A percentile compares a stretch with the other conserved stretches of the same genome.
These are phyloP conservation scores for Tetracentron sinense DNA, from an alignment of 164 flowering plant genomes.

Conservation along the genomic window DNA sequence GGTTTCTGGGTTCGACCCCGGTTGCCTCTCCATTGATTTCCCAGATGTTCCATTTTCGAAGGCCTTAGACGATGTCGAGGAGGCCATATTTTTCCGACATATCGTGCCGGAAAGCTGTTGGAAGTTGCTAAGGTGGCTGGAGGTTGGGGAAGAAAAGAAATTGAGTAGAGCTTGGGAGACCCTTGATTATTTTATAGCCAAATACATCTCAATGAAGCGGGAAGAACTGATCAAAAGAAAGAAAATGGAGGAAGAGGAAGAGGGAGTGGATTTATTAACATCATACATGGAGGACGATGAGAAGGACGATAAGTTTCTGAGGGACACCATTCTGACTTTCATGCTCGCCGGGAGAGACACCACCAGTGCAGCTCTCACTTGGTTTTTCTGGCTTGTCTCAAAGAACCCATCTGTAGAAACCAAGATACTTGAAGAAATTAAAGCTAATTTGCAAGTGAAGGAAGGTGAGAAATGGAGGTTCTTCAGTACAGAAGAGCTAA, in stretches of 20 bases:
- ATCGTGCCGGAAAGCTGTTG: conserved; percentile 26
- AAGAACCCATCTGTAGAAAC: conserved; percentile 15
- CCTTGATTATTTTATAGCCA: conserved; percentile 16
- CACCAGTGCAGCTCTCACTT: conserved; percentile 13
- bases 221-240: conserved; percentile 10
- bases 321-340: conserved; percentile 24
- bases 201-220: conserved; percentile 18
- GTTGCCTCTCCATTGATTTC: conserved; percentile 28
- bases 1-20: conserved; percentile 32
- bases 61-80: conserved; percentile 27
- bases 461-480: too few relatives aligned
- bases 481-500: too few relatives aligned
- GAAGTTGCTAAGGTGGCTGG: conserved; percentile 39
- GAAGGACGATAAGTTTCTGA: conserved; percentile 22
- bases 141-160: conserved; percentile 40
- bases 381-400: conserved; percentile 23
- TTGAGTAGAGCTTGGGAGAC: too few relatives aligned
- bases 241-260: too few relatives aligned
- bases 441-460: too few relatives aligned
- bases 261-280: conserved; percentile 18
- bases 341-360: conserved; percentile 33
- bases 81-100: too few relatives aligned
- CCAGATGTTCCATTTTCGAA: too few relatives aligned
- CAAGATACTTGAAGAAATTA: too few relatives aligned
- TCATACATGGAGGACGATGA: conserved; percentile 2